These are phyloP conservation scores for Fagopyrum tataricum DNA, from an alignment of 148 eudicot genomes.

Conservation along the genomic window DNA sequence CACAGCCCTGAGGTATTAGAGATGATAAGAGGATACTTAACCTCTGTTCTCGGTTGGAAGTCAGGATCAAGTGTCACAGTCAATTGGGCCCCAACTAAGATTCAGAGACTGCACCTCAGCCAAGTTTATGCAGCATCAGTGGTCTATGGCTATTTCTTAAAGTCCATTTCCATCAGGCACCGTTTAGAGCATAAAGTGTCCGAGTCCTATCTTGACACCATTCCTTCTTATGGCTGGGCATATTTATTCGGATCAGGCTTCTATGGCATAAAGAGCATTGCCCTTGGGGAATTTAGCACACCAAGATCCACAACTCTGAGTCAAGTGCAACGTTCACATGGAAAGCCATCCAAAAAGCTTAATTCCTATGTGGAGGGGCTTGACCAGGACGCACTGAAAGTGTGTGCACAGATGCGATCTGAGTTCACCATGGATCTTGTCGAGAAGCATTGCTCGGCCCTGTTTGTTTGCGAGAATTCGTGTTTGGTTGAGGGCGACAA, in stretches of 20 bases:
- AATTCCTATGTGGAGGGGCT: conserved; percentile 49
- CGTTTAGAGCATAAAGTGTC: conserved; percentile 40
- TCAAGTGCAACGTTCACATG: conserved; percentile 26
- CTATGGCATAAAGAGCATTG: conserved; percentile 22
- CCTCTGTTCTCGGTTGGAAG: conserved; percentile 44
- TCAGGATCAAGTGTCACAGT: conserved; percentile 48
- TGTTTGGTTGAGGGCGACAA: background rate
- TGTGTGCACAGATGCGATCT: conserved; percentile 54
- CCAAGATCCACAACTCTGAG: conserved; percentile 26
- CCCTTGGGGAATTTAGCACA: conserved; percentile 25
- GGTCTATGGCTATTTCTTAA: conserved; percentile 74
- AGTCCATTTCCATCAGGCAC: conserved; percentile 66
- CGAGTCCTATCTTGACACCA: conserved; percentile 14
- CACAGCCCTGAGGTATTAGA: conserved; percentile 57
- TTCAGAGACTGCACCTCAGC: conserved; percentile 36
- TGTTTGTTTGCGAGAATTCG: conserved; percentile 41
- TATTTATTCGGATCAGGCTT: conserved; percentile 23
- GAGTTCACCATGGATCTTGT: conserved; percentile 50
- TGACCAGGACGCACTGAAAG: conserved; percentile 38
- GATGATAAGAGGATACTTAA: conserved; percentile 63
- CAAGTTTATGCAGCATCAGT: conserved; percentile 52
- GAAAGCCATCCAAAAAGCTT: conserved; percentile 30
- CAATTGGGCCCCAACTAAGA: conserved; percentile 54
- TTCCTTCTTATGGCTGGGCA: conserved; percentile 23
- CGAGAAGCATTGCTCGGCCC: conserved; percentile 58